Evolutionary conservation across 2,329 filamentous ascomycete species (phyloP).

Genomic region (Hypoxylon sp.): DNA sequence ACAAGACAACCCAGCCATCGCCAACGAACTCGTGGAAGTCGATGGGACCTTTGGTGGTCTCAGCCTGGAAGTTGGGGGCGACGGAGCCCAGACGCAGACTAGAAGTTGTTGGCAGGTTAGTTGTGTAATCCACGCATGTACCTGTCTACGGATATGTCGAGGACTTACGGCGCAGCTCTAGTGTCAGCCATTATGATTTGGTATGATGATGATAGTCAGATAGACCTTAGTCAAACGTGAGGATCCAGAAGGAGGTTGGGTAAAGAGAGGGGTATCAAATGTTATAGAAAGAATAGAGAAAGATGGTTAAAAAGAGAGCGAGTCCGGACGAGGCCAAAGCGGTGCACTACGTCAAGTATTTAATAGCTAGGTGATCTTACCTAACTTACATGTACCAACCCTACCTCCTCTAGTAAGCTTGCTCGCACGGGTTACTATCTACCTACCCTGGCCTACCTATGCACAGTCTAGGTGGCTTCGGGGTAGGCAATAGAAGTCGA

Average conservation of each 20-base stretch:
- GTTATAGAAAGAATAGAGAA: slow-evolving; percentile 8
- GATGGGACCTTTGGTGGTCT: slow-evolving; percentile 80
- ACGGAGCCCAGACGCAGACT: slow-evolving; percentile 71
- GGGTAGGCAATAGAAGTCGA: slow-evolving; percentile 14
- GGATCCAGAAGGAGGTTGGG: neutral
- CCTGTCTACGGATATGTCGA: neutral
- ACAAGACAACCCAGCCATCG: slow-evolving; percentile 81
- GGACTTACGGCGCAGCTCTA: slow-evolving; percentile 45
- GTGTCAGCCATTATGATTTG: slow-evolving; percentile 42
- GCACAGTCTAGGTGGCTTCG: neutral
- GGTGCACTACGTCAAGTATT: slow-evolving; percentile 24
- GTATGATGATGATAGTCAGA: slow-evolving; percentile 6
- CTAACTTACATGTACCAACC: slow-evolving; percentile 1
- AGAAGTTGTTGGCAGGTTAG: slow-evolving; percentile 10
- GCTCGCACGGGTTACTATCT: neutral
- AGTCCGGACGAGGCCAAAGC: slow-evolving; percentile 1
- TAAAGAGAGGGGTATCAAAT: slow-evolving; percentile 18
- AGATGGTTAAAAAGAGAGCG: neutral
- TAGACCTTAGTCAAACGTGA: too few relatives aligned
- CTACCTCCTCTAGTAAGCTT: too few relatives aligned
- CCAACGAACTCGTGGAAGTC: slow-evolving; percentile 85
- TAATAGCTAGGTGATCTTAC: slow-evolving; percentile 15
- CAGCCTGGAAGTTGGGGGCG: slow-evolving; percentile 84
- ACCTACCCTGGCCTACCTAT: slow-evolving; percentile 6
- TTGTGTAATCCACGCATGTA: neutral